Percentiles rank a stretch among this genome's conserved stretches.
Evolutionary conservation across 805 yeast genomes (phyloP).

Genomic region (Candida sphagnicola): DNA sequence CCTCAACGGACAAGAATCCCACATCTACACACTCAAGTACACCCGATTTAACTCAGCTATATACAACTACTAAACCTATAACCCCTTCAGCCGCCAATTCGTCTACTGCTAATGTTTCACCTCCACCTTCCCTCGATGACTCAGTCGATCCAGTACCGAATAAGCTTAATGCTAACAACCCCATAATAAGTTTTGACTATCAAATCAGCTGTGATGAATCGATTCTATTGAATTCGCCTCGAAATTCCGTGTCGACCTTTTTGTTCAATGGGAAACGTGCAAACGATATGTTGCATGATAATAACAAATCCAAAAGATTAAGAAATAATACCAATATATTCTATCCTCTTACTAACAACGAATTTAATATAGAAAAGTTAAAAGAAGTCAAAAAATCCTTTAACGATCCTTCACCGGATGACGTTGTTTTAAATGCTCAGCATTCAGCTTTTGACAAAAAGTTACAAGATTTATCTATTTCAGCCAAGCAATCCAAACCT

Average conservation of each 20-base stretch:
- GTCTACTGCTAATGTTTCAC: too few species aligned
- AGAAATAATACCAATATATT: constrained; percentile 18
- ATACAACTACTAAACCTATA: too few species aligned
- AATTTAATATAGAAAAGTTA: constrained; percentile 26
- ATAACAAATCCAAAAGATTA: constrained; percentile 18
- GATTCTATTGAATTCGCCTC: constrained; percentile 8
- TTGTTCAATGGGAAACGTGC: constrained; percentile 9
- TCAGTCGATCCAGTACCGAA: neutral
- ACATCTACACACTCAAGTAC: too few species aligned
- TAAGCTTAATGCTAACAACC: neutral
- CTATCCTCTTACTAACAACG: constrained; percentile 40
- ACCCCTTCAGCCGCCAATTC: too few species aligned
- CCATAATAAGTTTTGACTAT: constrained; percentile 1
- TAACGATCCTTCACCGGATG: constrained; percentile 79
- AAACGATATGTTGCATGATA: constrained; percentile 4
- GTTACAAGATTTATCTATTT: constrained; percentile 24
- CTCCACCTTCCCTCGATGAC: neutral
- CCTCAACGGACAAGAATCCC: too few species aligned
- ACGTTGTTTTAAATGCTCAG: constrained; percentile 59
- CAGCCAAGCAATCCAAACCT: constrained; percentile 7
- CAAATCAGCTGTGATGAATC: constrained; percentile 8
- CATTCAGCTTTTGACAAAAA: constrained; percentile 34
- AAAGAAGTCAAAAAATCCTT: constrained; percentile 52
- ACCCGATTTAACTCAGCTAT: too few species aligned
- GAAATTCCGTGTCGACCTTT: constrained; percentile 13